These are phyloP conservation scores for Hypoxylon sp. DNA, from an alignment of 2,329 filamentous ascomycete genomes.

Conservation along the genomic window DNA sequence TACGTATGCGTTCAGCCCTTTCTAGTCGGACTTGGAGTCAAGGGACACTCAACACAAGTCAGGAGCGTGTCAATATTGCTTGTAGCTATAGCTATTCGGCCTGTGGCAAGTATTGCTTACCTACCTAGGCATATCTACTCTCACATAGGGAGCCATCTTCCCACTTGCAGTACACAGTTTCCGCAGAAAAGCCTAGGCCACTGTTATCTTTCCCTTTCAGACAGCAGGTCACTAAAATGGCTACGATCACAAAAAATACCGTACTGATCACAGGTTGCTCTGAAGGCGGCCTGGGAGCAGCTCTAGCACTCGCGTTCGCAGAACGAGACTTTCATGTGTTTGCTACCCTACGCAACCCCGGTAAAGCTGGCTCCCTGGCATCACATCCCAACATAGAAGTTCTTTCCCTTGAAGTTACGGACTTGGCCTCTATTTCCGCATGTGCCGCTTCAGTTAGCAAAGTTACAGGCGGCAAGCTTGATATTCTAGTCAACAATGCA, in stretches of 20 bases:
- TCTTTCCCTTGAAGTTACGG: conserved; percentile 45
- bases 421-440: conserved; percentile 36
- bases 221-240: not conserved
- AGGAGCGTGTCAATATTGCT: no score
- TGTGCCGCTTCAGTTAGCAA: conserved; percentile 32
- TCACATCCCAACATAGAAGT: conserved; percentile 22
- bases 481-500: conserved; percentile 24
- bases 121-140: no score
- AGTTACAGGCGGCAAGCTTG: conserved; percentile 42
- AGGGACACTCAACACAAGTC: no score
- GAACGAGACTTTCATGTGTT: not conserved
- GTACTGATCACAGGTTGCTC: not conserved
- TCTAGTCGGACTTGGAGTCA: no score
- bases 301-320: not conserved
- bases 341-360: not conserved
- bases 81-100: no score
- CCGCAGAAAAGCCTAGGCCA: no score
- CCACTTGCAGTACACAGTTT: no score
- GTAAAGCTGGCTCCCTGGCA: not conserved
- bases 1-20: no score
- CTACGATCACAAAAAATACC: not conserved
- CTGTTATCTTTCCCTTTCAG: no score
- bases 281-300: not conserved
- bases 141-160: no score
- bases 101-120: no score